Conservation (phyloP, 495 filamentous ascomycete species). For the Penicillium flavigenum region DNA sequence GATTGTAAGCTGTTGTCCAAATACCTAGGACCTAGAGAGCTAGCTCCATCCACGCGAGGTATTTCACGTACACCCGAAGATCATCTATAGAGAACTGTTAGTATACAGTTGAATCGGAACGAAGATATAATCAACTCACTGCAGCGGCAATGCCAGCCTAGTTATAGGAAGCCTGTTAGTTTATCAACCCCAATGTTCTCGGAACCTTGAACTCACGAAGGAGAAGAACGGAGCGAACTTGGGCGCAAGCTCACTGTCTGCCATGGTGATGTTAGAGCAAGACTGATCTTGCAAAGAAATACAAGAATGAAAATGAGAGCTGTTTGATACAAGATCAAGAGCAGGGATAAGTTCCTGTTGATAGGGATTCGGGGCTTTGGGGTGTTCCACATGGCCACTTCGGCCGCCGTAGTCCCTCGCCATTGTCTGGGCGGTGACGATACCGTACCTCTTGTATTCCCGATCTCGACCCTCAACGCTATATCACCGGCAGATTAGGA, state of each 20-base stretch:
- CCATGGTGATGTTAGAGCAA: slow-evolving; percentile 49
- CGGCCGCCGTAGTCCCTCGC: slow-evolving; percentile 26
- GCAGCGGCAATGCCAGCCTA: slow-evolving; percentile 87
- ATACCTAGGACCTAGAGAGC: slow-evolving; percentile 14
- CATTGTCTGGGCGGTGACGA: slow-evolving; percentile 20
- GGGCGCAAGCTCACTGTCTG: slow-evolving; percentile 69
- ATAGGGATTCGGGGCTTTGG: slow-evolving; percentile 12
- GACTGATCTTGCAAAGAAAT: neutral
- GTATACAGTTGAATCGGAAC: slow-evolving; percentile 14
- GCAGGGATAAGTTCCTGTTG: slow-evolving; percentile 8
- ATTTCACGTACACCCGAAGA: slow-evolving; percentile 77
- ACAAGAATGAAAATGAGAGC: slow-evolving; percentile 6
- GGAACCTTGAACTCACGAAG: slow-evolving; percentile 64
- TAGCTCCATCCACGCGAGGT: slow-evolving; percentile 16
- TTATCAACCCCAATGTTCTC: slow-evolving; percentile 22
- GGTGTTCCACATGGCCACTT: slow-evolving; percentile 26
- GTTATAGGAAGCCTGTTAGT: slow-evolving; percentile 34
- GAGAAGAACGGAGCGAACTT: slow-evolving; percentile 97
- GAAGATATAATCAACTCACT: slow-evolving; percentile 61
- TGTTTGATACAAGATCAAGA: slow-evolving; percentile 8
- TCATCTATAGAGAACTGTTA: slow-evolving; percentile 55
- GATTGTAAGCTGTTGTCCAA: slow-evolving; percentile 23
- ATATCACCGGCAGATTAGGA: neutral
- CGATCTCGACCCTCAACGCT: too few species aligned
- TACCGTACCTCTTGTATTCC: slow-evolving; percentile 18